Evolutionary conservation across 2,329 filamentous ascomycete genomes (phyloP), one percentile per base, ranked within the genome.

Genomic region (Aureobasidium sp.): DNA sequence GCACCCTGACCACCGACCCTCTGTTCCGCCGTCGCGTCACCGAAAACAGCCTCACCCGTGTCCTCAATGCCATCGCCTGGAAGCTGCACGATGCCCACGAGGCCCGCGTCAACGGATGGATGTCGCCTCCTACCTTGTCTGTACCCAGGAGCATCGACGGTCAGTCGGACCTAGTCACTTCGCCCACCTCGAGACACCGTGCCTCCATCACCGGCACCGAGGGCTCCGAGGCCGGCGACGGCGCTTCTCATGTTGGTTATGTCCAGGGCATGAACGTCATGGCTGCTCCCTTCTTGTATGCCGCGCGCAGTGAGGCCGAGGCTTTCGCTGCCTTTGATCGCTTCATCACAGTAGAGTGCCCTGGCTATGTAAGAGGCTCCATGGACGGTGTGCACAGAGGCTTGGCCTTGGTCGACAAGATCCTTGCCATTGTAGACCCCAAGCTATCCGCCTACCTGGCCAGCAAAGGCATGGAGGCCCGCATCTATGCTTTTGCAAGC

Each of bases 191-290:
- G 2, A 65, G 69, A 47, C 66, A 67, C 3, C 66, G 67, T 11
- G 70, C 69, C 20, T 73, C 71, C 1, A 76, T 87, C 61, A 70
- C 71, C 15, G 87, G 84, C 1, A 87, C 83, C 0, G 85, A 87
- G 70, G 81, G 85, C 64, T 82, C 87, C 67, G 85, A 87, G 65
- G 78, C 79, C 7, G 82, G 82, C 62, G 79, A 69, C 42, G 63
- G 60, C 31, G 66, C 78, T 36, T 87, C 90, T 68, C 84, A 90
- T 12, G 90, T 91, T 36, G 92, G 90, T 44, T 99, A 99, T 70
- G 93, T 99, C 2, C 94, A 99, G 75, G 94, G 94, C 67, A 97
- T 99, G 93, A 99, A 99, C 72, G 94, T 99, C 44, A 84, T 99
- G 17, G 93, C 92, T 11, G 94, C 94, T 0, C 94, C 94, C 0